Evolutionary conservation across 768 basidiomycete genomes (phyloP).

Genomic region (Mycena chlorophos): DNA sequence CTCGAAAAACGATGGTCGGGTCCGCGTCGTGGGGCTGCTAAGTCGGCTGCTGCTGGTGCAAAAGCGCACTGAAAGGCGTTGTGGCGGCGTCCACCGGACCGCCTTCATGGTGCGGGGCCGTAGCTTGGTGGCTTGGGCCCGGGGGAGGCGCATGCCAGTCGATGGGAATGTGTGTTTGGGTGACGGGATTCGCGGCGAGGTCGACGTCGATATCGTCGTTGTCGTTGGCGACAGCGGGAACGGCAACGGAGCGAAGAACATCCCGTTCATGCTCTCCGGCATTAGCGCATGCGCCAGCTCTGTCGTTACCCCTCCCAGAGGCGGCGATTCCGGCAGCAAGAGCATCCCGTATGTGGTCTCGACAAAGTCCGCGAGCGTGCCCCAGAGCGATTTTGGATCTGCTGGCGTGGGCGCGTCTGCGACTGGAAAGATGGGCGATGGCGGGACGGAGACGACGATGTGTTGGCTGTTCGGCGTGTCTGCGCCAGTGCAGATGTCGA

Average conservation of each 20-base stretch:
- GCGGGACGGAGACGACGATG: too few relatives aligned
- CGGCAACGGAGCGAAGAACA: not conserved
- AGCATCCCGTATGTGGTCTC: not conserved
- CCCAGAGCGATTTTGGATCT: not conserved
- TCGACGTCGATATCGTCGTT: too few relatives aligned
- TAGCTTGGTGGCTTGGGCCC: not conserved
- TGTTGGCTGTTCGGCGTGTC: too few relatives aligned
- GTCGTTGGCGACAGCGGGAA: too few relatives aligned
- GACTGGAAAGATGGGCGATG: too few relatives aligned
- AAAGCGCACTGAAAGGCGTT: not conserved
- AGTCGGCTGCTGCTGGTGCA: not conserved
- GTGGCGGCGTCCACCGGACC: not conserved
- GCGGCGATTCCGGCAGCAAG: not conserved
- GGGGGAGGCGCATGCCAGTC: too few relatives aligned
- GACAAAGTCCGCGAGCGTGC: not conserved
- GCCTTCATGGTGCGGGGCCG: not conserved
- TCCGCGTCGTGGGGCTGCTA: not conserved
- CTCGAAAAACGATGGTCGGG: not conserved
- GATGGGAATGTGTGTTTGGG: not conserved
- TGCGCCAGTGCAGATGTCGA: too few relatives aligned
- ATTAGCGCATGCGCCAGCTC: not conserved
- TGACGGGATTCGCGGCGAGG: too few relatives aligned
- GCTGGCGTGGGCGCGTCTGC: too few relatives aligned
- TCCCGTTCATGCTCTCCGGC: not conserved
- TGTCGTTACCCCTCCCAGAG: not conserved